Base-by-base conservation (phyloP, 2,329 filamentous ascomycete genomes). In the Sporothrix brasiliensis region DNA sequence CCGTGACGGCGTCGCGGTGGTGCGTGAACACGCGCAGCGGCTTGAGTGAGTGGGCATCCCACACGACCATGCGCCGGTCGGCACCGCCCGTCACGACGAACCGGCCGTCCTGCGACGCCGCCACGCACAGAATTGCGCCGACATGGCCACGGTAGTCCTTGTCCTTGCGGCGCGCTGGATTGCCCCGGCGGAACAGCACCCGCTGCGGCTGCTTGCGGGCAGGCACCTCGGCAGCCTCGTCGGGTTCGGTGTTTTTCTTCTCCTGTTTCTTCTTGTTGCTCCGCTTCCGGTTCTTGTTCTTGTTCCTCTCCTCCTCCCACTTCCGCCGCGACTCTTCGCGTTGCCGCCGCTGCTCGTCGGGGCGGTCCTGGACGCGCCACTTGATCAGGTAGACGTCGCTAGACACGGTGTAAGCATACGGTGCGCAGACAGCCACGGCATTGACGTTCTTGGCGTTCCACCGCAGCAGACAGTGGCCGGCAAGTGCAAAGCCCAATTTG, bases 21-120 rank as follows among this genome's bases (percentile, higher is more conserved):
- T 97, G 93, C n/a, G 88, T 89, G 79, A 98, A 97, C 3, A 94
- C 89, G 75, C 91, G 91, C 74, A 96, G 81, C 0, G 93, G 92
- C 68, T 87, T 91, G 65, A 99, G 85, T 0, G 89, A 91, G 68
- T 87, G 87, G 13, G 93, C 91, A 75, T 97, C 89, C 91, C 94
- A 97, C 73, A 98, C 89, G 69, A 98, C 91, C 60, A 99, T 83
- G 69, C 91, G 90, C 72, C 89, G 88, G 79, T 98, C 94, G 73
- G 88, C 87, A 66, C 94, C 94, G 66, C 94, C 95, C 0, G 95
- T 98, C 9, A 91, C 95, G 67, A 99, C 88, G 74, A 90, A 98
- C 79, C 92, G 93, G 47, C 95, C 95, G 72, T 97, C 94, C 60
- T 93, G 88, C 0, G 93, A 97, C 24, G 93, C 92, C 0, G 93